Evolutionary conservation across 495 filamentous ascomycete species (phyloP), one percentile per base, ranked within the genome.

Genomic region (Sordaria brevicollis): DNA sequence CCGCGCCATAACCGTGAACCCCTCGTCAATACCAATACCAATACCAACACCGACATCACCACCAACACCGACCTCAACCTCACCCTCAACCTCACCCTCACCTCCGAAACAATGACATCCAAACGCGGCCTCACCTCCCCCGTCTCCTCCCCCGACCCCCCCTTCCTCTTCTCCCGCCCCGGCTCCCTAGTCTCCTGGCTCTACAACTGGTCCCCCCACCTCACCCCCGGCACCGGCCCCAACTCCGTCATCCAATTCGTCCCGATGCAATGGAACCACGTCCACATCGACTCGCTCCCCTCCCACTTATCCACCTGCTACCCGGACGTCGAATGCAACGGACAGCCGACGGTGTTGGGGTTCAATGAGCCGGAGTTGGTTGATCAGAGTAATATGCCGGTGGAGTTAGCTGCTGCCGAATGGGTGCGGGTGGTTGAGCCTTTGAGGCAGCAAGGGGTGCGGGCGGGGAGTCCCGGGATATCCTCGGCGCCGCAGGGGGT

Each of bases 251-350:
- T 75, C 2, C 72, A 70, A 34, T 75, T 75, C 31, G 65, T 75
- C 0, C 74, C 74, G 5, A 75, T 75, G 74, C 74, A 75, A 49
- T 75, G 74, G 74, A 75, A 75, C 68, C 74, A 75, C 72, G 74
- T 75, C 35, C 71, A 72, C 65, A 72, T 72, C 21, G 70, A 74
- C 41, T 41, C 11, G 0, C 70, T 75, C 19, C 31, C 72, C 17
- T 34, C 66, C 5, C 71, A 70, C 68, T 2, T 19, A 2, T 19
- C 66, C 9, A 21, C 25, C 7, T 62, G 49, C 49, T 62, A 31
- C 13, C 49, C 49, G 0, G 49, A 62, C 4, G 2, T 13, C 5
- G 3, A 68, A 13, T 54, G 67, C 3, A 67, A 36, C 9, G 38
- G 41, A 9, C 67, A 41, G 1, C 19, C 65, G 0, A 67, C 72